Evolutionary conservation across 257 asterid genomes (phyloP), one percentile per base, ranked within the genome.

Genomic region (Linaria vulgaris): DNA sequence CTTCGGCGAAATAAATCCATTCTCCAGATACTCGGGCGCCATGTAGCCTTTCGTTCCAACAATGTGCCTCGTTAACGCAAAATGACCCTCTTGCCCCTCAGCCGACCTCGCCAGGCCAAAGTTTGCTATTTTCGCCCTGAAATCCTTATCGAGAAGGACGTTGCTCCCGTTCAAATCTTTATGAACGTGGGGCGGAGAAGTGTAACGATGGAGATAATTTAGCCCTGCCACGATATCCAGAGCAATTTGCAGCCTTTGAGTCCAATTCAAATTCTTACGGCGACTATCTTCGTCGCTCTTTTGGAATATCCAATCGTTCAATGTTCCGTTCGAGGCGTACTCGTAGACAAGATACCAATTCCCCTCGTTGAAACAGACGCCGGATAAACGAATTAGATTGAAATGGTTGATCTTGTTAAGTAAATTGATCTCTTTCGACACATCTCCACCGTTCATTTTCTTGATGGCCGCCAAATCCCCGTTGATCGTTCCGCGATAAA

Each of bases 1-100:
- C 84, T 85, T 83, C 0, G 96, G 76, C 3, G 99, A 87, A 41
- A 92, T 71, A 22, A 92, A 12, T 4, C 99, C 99, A 27, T 87
- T 81, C 80, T 89, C 96, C 75, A 92, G 70, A 65, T 87, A 92
- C 88, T 92, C 99, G 0, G 99, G 99, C 11, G 99, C 91, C 97
- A 92, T 89, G 80, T 89, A 92, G 0, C 99, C 99, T 82, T 92
- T 81, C 0, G 99, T 87, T 73, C 99, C 99, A 4, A 89, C 79
- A 30, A 92, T 87, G 49, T 92, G 99, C 77, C 97, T 82, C 16
- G 99, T 92, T 79, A 92, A 61, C 8, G 85, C 88, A 61, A 85
- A 89, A 34, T 79, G 72, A 19, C 94, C 96, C 49, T 75, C 96
- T 38, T 80, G 70, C 17, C 83, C 91, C 34, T 82, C 91, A 0